phyloP scores from a whole-genome alignment of 78 protist species.

The Dictyostelium discoideum region dicty_2.7 NC_007090.3:2081501-2082000 shows the following conservation, averaged over 20 bases:
- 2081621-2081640: neutral
- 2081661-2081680: constrained; percentile 12
- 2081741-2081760: neutral
- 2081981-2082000: constrained; percentile 30
- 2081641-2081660: constrained; percentile 13
- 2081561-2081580: neutral
- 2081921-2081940: neutral
- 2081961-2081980: neutral
- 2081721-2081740: constrained; percentile 8
- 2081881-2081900: neutral
- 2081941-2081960: neutral
- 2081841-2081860: neutral
- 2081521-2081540: neutral
- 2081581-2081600: neutral
- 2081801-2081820: neutral
- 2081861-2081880: neutral
- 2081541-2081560: neutral
- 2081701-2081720: neutral
- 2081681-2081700: constrained; percentile 21
- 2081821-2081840: neutral
- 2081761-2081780: neutral
- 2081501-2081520: neutral
- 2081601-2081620: neutral
- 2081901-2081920: neutral
- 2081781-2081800: neutral